Conservation (phyloP, 345 rosid genomes). For the Acer negundo region DNA sequence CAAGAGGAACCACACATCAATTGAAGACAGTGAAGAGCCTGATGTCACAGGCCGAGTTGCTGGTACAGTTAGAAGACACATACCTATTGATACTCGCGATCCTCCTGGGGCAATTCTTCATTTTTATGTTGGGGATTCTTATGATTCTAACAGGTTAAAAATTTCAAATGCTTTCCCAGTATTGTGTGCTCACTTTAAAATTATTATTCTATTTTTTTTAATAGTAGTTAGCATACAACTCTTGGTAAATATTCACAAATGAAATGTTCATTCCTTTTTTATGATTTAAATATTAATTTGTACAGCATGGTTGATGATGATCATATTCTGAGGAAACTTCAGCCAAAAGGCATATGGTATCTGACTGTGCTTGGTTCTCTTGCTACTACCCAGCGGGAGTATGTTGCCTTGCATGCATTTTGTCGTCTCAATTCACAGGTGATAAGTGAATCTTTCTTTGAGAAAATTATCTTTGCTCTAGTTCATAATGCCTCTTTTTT, state of each 20-base stretch:
- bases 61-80: conserved; percentile 92
- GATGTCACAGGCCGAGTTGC: conserved; percentile 81
- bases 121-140: conserved; percentile 88
- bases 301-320: conserved; percentile 77
- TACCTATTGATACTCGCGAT: conserved; percentile 92
- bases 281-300: conserved; percentile 10
- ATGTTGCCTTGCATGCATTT: conserved; percentile 97
- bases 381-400: conserved; percentile 99
- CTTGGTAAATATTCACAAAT: background rate
- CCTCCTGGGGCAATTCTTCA: conserved; percentile 97
- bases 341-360: conserved; percentile 79
- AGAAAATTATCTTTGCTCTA: conserved; percentile 5
- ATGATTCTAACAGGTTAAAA: conserved; percentile 62
- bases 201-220: background rate
- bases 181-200: background rate
- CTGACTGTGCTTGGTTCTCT: conserved; percentile 96
- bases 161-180: conserved; percentile 3
- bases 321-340: conserved; percentile 88
- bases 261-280: background rate
- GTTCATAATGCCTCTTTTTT: conserved; percentile 19
- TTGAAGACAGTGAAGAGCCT: conserved; percentile 64
- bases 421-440: conserved; percentile 97
- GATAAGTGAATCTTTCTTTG: conserved; percentile 21
- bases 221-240: background rate
- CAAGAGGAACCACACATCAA: conserved; percentile 45